A percentile compares a stretch with the other conserved stretches of the same genome.
These are phyloP conservation scores for Anethum foeniculum DNA, from an alignment of 140 eudicot genomes.

Conservation along the genomic window DNA sequence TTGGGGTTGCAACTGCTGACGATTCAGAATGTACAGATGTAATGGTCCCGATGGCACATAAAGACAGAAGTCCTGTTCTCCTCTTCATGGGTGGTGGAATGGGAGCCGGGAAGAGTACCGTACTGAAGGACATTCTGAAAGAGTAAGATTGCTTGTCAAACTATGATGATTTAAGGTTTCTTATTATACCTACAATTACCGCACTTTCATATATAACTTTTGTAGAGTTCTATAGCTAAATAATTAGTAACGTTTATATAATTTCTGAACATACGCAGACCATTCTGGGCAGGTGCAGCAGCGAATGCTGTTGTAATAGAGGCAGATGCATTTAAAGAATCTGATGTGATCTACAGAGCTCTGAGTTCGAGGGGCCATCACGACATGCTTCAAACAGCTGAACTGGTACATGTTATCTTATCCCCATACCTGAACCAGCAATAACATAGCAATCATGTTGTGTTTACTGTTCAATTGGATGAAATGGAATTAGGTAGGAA, in stretches of 20 bases:
- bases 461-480: background rate
- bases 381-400: constrained; percentile 97
- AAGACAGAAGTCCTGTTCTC: constrained; percentile 92
- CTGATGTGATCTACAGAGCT: constrained; percentile 86
- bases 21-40: constrained; percentile 89
- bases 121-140: constrained; percentile 83
- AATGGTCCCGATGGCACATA: constrained; percentile 95
- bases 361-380: constrained; percentile 88
- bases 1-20: constrained; percentile 59
- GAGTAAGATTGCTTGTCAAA: constrained; percentile 44
- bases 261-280: constrained; percentile 39
- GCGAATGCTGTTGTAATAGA: constrained; percentile 90
- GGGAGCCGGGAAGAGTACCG: constrained; percentile 99
- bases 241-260: background rate
- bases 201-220: background rate
- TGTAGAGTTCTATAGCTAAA: background rate
- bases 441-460: background rate
- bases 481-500: background rate
- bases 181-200: background rate
- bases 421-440: background rate
- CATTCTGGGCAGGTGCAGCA: constrained; percentile 95
- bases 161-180: background rate
- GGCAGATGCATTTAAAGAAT: constrained; percentile 95
- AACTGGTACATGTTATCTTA: constrained; percentile 44
- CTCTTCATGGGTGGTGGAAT: constrained; percentile 99